Conservation (phyloP, 202 grass and related monocot species). For the Elaeis oleifera region DNA sequence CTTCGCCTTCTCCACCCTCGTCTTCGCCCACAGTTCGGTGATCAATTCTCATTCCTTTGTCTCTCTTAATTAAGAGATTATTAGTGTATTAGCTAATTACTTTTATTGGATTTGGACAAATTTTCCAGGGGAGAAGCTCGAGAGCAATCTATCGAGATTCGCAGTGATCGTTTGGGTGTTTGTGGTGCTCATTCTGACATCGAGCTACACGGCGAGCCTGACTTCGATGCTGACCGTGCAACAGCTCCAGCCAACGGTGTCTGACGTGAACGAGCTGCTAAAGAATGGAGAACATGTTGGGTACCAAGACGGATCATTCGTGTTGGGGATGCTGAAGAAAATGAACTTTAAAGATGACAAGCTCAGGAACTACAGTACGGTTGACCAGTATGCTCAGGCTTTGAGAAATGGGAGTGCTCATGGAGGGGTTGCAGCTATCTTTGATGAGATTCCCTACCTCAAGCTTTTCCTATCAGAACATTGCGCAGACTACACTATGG, state of each 20-base stretch:
- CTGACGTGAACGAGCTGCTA: slow-evolving; percentile 45
- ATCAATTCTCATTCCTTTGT: no score
- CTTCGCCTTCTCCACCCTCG: slow-evolving; percentile 82
- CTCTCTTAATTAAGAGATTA: background rate
- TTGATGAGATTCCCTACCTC: slow-evolving; percentile 87
- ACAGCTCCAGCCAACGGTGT: slow-evolving; percentile 59
- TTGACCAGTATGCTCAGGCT: slow-evolving; percentile 43
- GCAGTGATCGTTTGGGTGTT: slow-evolving; percentile 80
- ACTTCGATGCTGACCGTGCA: slow-evolving; percentile 94
- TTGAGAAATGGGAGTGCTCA: slow-evolving; percentile 39
- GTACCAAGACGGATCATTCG: slow-evolving; percentile 63
- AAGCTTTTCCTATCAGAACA: slow-evolving; percentile 59
- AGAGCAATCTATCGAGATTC: slow-evolving; percentile 79
- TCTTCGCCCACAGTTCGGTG: slow-evolving; percentile 70
- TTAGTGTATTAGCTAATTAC: no score
- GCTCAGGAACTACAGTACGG: slow-evolving; percentile 39
- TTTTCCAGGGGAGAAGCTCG: slow-evolving; percentile 70
- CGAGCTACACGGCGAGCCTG: slow-evolving; percentile 91
- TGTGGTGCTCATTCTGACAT: slow-evolving; percentile 80
- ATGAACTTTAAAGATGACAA: slow-evolving; percentile 27
- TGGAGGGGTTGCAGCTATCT: slow-evolving; percentile 57
- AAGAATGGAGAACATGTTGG: slow-evolving; percentile 37
- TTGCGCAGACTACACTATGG: slow-evolving; percentile 46
- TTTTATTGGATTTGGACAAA: no score
- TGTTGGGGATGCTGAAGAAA: slow-evolving; percentile 9